phyloP scores from a whole-genome alignment of 805 yeast genomes.

The Isabelozyma rhagii region DNA sequence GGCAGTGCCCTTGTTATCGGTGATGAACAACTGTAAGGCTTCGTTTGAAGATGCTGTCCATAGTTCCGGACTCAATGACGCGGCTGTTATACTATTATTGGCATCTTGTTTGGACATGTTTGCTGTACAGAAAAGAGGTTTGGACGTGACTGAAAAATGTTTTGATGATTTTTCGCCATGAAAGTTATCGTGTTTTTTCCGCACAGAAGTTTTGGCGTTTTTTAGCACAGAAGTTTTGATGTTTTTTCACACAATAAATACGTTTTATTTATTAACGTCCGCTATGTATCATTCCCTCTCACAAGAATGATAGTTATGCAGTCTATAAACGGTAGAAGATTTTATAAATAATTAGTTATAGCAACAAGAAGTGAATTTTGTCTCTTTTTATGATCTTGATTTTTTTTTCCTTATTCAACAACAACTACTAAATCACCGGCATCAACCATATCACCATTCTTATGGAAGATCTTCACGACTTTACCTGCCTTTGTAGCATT shows the following conservation, averaged over 20 bases:
- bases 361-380: neutral
- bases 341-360: too few species aligned
- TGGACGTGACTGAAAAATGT: neutral
- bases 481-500: conserved; percentile 67
- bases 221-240: neutral
- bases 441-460: conserved; percentile 93
- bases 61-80: conserved; percentile 55
- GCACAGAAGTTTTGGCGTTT: neutral
- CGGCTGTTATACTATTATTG: conserved; percentile 7
- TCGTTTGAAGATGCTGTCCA: conserved; percentile 80
- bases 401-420: conserved; percentile 35
- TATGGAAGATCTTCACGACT: conserved; percentile 68
- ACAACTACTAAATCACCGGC: conserved; percentile 95
- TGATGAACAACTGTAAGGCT: conserved; percentile 53
- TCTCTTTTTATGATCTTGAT: neutral
- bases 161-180: neutral
- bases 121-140: neutral
- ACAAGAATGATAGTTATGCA: neutral
- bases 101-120: neutral
- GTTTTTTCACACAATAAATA: neutral
- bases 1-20: conserved; percentile 56
- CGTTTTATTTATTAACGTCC: neutral
- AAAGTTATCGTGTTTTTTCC: neutral
- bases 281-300: neutral
- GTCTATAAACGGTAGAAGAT: neutral